phyloP scores from a whole-genome alignment of 208 protist species.

The Trypanosoma cruzi region DNA sequence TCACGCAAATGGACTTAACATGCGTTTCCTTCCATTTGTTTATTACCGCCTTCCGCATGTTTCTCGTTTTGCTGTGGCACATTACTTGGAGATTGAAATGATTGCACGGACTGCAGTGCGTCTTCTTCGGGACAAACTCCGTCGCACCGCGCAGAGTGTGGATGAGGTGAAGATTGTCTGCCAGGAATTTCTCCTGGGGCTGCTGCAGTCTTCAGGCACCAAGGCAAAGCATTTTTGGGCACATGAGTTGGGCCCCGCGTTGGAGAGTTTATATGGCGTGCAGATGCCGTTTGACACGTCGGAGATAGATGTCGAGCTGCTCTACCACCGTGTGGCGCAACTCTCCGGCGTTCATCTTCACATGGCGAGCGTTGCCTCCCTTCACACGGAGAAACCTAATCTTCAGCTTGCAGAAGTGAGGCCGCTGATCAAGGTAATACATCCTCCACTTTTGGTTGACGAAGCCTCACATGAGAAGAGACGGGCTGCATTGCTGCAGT shows the following conservation, averaged over 20 bases:
- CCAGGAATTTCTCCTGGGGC: constrained; percentile 44
- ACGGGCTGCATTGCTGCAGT: constrained; percentile 21
- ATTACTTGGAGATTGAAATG: constrained; percentile 77
- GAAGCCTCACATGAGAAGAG: constrained; percentile 16
- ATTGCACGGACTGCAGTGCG: constrained; percentile 63
- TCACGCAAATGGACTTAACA: constrained; percentile 75
- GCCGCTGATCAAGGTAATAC: constrained; percentile 32
- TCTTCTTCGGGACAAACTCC: constrained; percentile 58
- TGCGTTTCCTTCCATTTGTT: constrained; percentile 80
- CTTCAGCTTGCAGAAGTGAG: constrained; percentile 32
- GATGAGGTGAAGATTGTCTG: constrained; percentile 32
- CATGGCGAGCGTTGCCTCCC: constrained; percentile 36
- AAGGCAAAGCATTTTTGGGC: constrained; percentile 69
- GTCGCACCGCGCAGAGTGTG: constrained; percentile 33
- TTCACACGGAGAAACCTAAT: constrained; percentile 38
- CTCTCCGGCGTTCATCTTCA: constrained; percentile 63
- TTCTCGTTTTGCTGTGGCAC: constrained; percentile 46
- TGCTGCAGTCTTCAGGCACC: constrained; percentile 51
- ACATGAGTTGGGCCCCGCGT: constrained; percentile 58
- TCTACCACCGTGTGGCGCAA: constrained; percentile 46
- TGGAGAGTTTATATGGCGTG: constrained; percentile 49
- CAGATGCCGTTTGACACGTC: constrained; percentile 57
- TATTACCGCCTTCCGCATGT: constrained; percentile 64
- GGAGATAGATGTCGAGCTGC: constrained; percentile 48
- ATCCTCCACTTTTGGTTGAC: constrained; percentile 18